These are phyloP conservation scores for Nakazawaea ishiwadae DNA, from an alignment of 805 yeast genomes.

Conservation along the genomic window DNA sequence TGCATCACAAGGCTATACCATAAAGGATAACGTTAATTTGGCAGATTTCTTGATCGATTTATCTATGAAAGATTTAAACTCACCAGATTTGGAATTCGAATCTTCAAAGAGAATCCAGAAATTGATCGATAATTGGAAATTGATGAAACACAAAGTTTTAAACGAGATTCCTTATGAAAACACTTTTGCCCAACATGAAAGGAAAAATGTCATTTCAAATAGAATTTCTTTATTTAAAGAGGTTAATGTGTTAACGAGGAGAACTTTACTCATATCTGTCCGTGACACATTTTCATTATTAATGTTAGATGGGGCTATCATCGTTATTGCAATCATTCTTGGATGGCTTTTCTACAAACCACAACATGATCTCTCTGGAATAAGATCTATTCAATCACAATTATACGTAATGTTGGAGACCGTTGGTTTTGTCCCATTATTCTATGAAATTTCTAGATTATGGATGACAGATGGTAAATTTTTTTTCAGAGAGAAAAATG, in stretches of 20 bases:
- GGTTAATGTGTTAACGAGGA: constrained; percentile 26
- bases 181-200: no score
- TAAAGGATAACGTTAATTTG: constrained; percentile 16
- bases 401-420: constrained; percentile 42
- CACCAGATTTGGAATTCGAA: constrained; percentile 21
- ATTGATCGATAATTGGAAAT: constrained; percentile 26
- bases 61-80: constrained; percentile 30
- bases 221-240: constrained; percentile 8
- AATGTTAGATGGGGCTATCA: constrained; percentile 26
- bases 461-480: constrained; percentile 44
- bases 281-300: constrained; percentile 30
- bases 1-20: constrained; percentile 8
- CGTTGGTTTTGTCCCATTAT: constrained; percentile 44
- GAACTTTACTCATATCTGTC: constrained; percentile 29
- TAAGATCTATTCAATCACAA: constrained; percentile 48
- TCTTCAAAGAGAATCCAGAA: constrained; percentile 23
- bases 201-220: neutral
- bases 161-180: no score
- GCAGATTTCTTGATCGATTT: constrained; percentile 32
- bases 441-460: constrained; percentile 48
- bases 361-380: constrained; percentile 49
- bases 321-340: constrained; percentile 42
- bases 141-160: neutral
- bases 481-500: constrained; percentile 56
- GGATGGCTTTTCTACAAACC: constrained; percentile 72